These are phyloP conservation scores for Psophocarpus tetragonolobus DNA, from an alignment of 306 rosid species.

Conservation along the genomic window DNA sequence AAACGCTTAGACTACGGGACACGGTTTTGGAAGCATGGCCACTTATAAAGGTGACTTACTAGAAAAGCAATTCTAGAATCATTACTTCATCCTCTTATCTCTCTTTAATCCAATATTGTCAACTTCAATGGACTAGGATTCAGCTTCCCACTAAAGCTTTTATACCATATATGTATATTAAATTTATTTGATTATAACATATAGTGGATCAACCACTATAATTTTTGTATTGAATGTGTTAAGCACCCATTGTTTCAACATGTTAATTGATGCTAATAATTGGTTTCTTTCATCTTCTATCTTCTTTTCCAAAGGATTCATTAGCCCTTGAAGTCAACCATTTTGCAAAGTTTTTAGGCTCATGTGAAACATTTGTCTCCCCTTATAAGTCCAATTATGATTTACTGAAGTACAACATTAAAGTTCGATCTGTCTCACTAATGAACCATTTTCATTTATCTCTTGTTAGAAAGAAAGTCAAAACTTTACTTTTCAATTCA, in stretches of 20 bases:
- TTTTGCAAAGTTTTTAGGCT: background rate
- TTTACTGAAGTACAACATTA: background rate
- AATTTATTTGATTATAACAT: slow-evolving; percentile 16
- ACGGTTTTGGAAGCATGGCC: slow-evolving; percentile 29
- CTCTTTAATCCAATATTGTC: slow-evolving; percentile 20
- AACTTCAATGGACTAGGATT: slow-evolving; percentile 34
- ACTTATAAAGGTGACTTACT: slow-evolving; percentile 35
- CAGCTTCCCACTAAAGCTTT: slow-evolving; percentile 53
- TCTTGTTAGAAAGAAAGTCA: slow-evolving; percentile 18
- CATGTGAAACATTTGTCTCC: background rate
- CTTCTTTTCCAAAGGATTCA: background rate
- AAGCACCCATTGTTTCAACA: background rate
- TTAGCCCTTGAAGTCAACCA: background rate
- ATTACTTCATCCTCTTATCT: slow-evolving; percentile 21
- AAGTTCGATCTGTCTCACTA: background rate
- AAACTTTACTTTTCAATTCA: background rate
- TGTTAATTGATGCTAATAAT: background rate
- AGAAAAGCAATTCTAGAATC: slow-evolving; percentile 29
- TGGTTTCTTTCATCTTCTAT: background rate
- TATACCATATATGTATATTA: slow-evolving; percentile 4
- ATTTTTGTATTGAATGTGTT: background rate
- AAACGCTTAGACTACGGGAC: slow-evolving; percentile 11
- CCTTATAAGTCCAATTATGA: background rate
- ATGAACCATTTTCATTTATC: background rate
- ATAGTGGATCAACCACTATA: slow-evolving; percentile 21